Conservation (phyloP, 2,329 filamentous ascomycete species). For the Aureobasidium melanogenum region DNA sequence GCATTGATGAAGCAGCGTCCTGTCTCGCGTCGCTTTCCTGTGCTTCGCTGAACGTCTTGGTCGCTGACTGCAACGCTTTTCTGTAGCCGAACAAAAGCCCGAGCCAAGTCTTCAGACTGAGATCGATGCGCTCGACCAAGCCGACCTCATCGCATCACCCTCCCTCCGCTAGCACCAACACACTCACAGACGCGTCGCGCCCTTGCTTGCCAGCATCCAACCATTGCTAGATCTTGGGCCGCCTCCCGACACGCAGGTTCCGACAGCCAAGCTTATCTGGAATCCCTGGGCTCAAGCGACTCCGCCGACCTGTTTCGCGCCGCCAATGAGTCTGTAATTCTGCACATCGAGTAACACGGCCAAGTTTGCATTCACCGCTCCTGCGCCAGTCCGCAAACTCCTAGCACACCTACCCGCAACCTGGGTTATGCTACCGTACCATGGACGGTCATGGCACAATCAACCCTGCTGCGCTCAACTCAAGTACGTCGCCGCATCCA, state of each 20-base stretch:
- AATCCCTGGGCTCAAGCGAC: conserved; percentile 6
- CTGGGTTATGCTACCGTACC: conserved; percentile 17
- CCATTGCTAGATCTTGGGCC: conserved; percentile 1
- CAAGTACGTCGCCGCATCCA: conserved; percentile 46
- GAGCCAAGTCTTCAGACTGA: conserved; percentile 2
- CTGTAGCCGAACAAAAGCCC: not conserved
- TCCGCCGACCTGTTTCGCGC: conserved; percentile 10
- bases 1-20: not conserved
- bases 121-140: not conserved
- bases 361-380: conserved; percentile 10
- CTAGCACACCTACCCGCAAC: not conserved
- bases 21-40: conserved; percentile 1
- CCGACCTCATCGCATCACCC: conserved; percentile 1
- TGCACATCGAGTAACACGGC: conserved; percentile 8
- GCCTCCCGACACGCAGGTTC: conserved; percentile 4
- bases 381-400: conserved; percentile 5
- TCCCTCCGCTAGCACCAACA: not conserved
- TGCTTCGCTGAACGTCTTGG: not conserved
- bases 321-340: conserved; percentile 10
- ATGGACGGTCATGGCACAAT: conserved; percentile 78
- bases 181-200: not conserved
- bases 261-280: conserved; percentile 8
- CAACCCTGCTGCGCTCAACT: conserved; percentile 80
- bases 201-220: not conserved
- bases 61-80: not conserved